Evolutionary conservation across 2,329 filamentous ascomycete species (phyloP), one percentile per base, ranked within the genome.

Genomic region (Trichoderma koningii): DNA sequence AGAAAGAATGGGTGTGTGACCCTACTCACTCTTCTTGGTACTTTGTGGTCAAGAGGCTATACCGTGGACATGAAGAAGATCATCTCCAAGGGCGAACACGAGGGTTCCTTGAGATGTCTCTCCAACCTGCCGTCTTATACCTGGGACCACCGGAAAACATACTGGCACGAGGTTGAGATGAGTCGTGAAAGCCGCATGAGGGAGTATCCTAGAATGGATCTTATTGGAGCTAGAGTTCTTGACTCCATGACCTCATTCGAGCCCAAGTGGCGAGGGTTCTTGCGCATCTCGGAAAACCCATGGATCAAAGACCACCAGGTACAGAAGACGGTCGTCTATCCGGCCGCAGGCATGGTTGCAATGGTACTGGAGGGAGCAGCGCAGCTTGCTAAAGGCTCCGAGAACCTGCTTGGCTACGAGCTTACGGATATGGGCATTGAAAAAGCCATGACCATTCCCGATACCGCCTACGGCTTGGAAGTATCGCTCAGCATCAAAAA

Each of bases 241-340:
- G 80, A 83, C 66, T 79, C 78, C 3, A 77, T 76, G n/a, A 14
- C 41, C 26, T 74, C 77, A 0, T 79, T 79, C 51, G 77, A 82
- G 65, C 80, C 80, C 10, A 75, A 78, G 6, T 85, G 82, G 82
- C 77, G 81, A 14, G 80, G 80, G 1, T 82, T 82, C 66, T 75
- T 84, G 42, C 79, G 81, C 10, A 64, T 81, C 7, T 74, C 75
- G 0, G 82, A 85, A 69, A 80, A 81, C 55, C 81, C 82, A 0
- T 85, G 83, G 83, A 75, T 85, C 9, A 73, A 76, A 56, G 80
- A 85, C 63, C 83, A 85, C 64, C 77, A 81, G 23, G 77, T 85
- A 7, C 81, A 83, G 64, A 81, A 80, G 67, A 79, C 79, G 1
- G 78, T 80, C 38, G 72, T 85, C 17, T 85, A 83, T 56, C 83